Evolutionary conservation across 1,139 yeast species (phyloP).

Genomic region (Debaryomycetaceae sp.): DNA sequence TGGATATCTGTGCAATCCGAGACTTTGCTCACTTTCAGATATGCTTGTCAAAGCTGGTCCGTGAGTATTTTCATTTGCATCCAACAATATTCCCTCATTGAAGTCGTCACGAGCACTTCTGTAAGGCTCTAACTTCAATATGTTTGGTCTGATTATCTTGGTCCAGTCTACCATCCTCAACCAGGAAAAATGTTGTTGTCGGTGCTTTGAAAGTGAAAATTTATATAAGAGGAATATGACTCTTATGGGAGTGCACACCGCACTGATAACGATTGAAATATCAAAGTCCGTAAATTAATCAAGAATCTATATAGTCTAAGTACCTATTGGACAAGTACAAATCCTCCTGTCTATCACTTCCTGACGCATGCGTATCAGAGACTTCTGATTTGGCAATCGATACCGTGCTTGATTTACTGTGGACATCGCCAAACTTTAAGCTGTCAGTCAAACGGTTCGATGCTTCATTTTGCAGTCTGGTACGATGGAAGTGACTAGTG

Average conservation of each 20-base stretch:
- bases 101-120: slow-evolving; percentile 95
- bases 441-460: neutral
- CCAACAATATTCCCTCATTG: slow-evolving; percentile 79
- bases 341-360: neutral
- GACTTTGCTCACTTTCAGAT: slow-evolving; percentile 20
- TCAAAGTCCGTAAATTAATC: neutral
- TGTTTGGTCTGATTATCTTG: slow-evolving; percentile 77
- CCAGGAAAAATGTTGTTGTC: neutral
- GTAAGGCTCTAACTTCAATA: slow-evolving; percentile 77
- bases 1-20: slow-evolving; percentile 84
- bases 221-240: no score
- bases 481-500: neutral
- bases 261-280: no score
- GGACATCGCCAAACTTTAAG: neutral
- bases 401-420: neutral
- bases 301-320: neutral
- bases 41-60: slow-evolving; percentile 66
- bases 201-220: no score
- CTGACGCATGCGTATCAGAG: neutral
- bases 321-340: neutral
- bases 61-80: slow-evolving; percentile 94
- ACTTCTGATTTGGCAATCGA: no score
- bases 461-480: neutral
- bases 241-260: no score
- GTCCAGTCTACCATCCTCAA: slow-evolving; percentile 49